Conservation (phyloP, 1,139 yeast genomes). For the Candida sanyaensis region DNA sequence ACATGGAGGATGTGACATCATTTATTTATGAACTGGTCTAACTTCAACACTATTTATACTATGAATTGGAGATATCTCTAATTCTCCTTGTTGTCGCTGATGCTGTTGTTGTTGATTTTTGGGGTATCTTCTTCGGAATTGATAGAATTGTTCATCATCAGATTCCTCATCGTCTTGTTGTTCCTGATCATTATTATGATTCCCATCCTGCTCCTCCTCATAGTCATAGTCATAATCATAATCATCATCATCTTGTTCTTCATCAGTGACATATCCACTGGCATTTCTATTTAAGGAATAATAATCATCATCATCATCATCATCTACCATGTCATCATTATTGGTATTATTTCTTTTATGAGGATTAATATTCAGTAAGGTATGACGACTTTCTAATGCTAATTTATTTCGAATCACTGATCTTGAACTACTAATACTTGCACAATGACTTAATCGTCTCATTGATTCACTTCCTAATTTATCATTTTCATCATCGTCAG, state of each 20-base stretch:
- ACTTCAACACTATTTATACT: slow-evolving; percentile 6
- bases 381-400: slow-evolving; percentile 13
- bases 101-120: background rate
- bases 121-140: slow-evolving; percentile 9
- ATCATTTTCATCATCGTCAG: background rate
- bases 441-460: slow-evolving; percentile 5
- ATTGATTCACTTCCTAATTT: background rate
- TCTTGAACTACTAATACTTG: slow-evolving; percentile 13
- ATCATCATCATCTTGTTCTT: slow-evolving; percentile 12
- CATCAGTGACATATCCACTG: slow-evolving; percentile 22
- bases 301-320: too few species aligned
- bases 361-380: slow-evolving; percentile 10
- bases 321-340: background rate
- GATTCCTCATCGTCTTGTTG: slow-evolving; percentile 7
- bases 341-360: background rate
- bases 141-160: slow-evolving; percentile 9
- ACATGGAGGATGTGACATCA: background rate
- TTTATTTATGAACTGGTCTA: background rate
- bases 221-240: slow-evolving; percentile 4
- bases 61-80: background rate
- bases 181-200: slow-evolving; percentile 3
- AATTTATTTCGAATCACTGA: slow-evolving; percentile 17
- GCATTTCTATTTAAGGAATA: slow-evolving; percentile 13
- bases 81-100: background rate
- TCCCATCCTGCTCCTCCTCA: slow-evolving; percentile 5